Base-by-base conservation (phyloP, 495 filamentous ascomycete species). In the Neurospora cerealis region DNA sequence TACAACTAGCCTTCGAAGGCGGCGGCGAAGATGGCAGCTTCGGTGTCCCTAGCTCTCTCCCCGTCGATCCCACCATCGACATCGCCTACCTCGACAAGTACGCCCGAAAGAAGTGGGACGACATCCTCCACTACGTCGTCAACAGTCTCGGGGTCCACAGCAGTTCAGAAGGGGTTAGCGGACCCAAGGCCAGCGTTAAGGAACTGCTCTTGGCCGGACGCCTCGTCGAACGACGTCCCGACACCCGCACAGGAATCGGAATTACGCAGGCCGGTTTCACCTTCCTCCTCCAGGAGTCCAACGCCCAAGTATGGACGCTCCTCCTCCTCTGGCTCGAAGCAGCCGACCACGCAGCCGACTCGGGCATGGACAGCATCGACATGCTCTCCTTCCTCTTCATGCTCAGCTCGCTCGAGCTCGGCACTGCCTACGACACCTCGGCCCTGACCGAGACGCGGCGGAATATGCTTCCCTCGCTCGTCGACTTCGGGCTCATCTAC, bases 321-420 rank as follows among this genome's bases (percentile, higher is more conserved):
- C 86, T 99, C 7, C 91, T 99, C 42, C 90, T 97, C 39, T 98
- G 97, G 84, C 90, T 98, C 38, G 91, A 97, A 73, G 91, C 92
- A 70, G 90, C 93, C n/a, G 89, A 94, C 75, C 83, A 84, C 70
- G 10, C 71, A 34, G 38, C 69, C 17, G 73, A 41, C 60, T 34
- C 94, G 54, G 86, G 88, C 28, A 93, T 97, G 89, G 93, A 97
- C 73, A 89, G 89, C 73, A 93, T 97, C 70, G 96, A 98, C 77
- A 92, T 98, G 77, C 91, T 99, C 42, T 93, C 93, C 24, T 99
- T 99, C 78, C 87, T 99, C 76, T 97, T 99, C 83, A 92, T 97
- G 82, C 90, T 99, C n/a, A 95, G 94, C 44, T 93, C 91, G 73
- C 88, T 98, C 60, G 94, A 97, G 79, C 91, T 98, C 8, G 96